phyloP scores from a whole-genome alignment of 2,329 filamentous ascomycete species.

The Calonectria multiphialidica region DNA sequence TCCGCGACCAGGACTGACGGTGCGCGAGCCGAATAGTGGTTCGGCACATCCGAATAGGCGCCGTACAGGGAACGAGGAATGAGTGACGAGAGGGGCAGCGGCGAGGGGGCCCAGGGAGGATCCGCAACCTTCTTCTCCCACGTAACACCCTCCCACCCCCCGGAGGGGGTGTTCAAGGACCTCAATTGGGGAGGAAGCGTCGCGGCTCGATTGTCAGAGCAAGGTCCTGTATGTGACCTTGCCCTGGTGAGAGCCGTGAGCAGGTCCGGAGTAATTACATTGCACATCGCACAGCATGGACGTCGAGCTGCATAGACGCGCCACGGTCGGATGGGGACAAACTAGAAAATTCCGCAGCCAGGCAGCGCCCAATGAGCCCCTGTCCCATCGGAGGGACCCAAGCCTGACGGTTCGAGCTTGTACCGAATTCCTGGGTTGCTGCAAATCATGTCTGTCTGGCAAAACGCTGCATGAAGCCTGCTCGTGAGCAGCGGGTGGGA shows the following conservation, averaged over 20 bases:
- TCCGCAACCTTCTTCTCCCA: constrained; percentile 14
- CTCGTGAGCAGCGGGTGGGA: constrained; percentile 36
- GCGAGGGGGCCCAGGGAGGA: constrained; percentile 3
- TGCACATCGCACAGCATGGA: background rate
- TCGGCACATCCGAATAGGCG: constrained; percentile 8
- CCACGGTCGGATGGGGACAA: constrained; percentile 31
- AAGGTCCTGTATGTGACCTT: constrained; percentile 18
- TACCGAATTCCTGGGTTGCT: constrained; percentile 43
- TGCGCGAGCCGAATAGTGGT: constrained; percentile 5
- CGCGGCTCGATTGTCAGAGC: constrained; percentile 28
- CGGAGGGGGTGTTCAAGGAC: background rate
- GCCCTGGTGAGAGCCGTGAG: constrained; percentile 8
- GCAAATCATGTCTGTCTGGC: constrained; percentile 49
- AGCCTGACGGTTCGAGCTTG: constrained; percentile 34
- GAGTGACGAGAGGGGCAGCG: background rate
- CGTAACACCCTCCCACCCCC: background rate
- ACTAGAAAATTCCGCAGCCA: constrained; percentile 30
- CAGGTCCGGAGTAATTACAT: constrained; percentile 5
- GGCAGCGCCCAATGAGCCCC: constrained; percentile 33
- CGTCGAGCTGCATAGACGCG: constrained; percentile 25
- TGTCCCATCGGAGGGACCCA: constrained; percentile 23
- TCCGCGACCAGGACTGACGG: constrained; percentile 11
- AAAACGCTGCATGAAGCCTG: constrained; percentile 42
- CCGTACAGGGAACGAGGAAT: constrained; percentile 6
- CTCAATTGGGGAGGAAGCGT: constrained; percentile 10